Percentiles rank a stretch among this genome's conserved stretches.
phyloP scores from a whole-genome alignment of 1,284 basidiomycete genomes.

The Sanghuangporus weigelae region DNA sequence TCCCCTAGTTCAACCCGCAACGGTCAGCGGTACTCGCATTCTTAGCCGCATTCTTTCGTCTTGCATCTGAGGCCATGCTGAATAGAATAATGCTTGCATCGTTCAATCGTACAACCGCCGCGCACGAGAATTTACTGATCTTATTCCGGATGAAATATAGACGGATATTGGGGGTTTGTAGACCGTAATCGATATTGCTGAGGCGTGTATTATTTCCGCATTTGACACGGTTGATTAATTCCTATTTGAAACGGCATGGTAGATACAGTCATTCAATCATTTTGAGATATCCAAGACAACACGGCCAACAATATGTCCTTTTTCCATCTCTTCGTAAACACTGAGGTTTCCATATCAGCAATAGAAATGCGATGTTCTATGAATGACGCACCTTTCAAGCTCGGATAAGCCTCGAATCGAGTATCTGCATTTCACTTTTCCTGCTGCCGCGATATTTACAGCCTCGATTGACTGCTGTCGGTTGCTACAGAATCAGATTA shows the following conservation, averaged over 20 bases:
- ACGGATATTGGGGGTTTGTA: no score
- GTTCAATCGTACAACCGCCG: no score
- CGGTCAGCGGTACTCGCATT: no score
- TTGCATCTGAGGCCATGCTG: no score
- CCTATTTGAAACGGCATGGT: not conserved
- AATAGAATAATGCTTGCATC: no score
- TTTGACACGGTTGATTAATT: no score
- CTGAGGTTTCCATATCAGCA: constrained; percentile 21
- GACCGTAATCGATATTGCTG: no score
- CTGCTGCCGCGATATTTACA: constrained; percentile 62
- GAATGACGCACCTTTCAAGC: constrained; percentile 45
- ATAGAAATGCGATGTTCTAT: not conserved
- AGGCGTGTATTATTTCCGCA: no score
- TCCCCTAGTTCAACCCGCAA: no score
- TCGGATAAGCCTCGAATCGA: constrained; percentile 43
- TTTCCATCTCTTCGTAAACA: constrained; percentile 52
- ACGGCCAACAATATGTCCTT: constrained; percentile 56
- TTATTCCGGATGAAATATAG: no score
- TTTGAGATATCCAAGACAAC: constrained; percentile 49
- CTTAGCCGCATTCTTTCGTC: no score
- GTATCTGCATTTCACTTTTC: constrained; percentile 60
- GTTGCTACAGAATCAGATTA: constrained; percentile 30
- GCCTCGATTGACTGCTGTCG: constrained; percentile 73
- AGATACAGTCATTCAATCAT: constrained; percentile 1
- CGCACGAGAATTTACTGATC: no score